A percentile compares a stretch with the other conserved stretches of the same genome.
Conservation (phyloP, 805 yeast species). For the Suhomyces kilbournensis region DNA sequence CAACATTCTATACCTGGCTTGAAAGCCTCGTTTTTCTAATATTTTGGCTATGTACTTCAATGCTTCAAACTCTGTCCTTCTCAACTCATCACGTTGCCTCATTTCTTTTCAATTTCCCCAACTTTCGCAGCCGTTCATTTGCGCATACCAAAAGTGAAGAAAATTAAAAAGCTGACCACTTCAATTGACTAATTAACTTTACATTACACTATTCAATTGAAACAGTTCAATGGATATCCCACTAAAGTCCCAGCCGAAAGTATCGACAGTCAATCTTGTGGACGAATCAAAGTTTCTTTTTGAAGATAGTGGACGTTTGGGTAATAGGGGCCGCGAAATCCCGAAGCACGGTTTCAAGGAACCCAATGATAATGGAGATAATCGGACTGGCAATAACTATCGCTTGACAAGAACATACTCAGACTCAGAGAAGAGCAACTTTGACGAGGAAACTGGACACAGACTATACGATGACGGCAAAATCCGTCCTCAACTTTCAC, state of each 20-base stretch:
- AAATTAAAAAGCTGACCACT: background rate
- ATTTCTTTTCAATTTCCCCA: background rate
- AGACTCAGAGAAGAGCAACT: slow-evolving; percentile 61
- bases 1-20: background rate
- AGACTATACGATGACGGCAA: slow-evolving; percentile 52
- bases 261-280: slow-evolving; percentile 30
- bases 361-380: background rate
- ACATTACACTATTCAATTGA: background rate
- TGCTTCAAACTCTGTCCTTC: background rate
- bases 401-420: slow-evolving; percentile 54
- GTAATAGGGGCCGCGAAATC: slow-evolving; percentile 1
- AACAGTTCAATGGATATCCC: slow-evolving; percentile 34
- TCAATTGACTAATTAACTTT: background rate
- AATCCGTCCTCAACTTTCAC: slow-evolving; percentile 40
- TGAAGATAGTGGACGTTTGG: background rate
- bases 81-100: background rate
- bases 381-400: background rate
- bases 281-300: slow-evolving; percentile 15
- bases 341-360: background rate
- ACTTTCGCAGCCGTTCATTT: background rate
- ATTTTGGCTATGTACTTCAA: background rate
- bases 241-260: slow-evolving; percentile 38
- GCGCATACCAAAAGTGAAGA: background rate
- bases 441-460: slow-evolving; percentile 53
- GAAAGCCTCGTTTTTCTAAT: background rate